Conservation (phyloP, 805 yeast genomes). For the Ogataea nonfermentans region DNA sequence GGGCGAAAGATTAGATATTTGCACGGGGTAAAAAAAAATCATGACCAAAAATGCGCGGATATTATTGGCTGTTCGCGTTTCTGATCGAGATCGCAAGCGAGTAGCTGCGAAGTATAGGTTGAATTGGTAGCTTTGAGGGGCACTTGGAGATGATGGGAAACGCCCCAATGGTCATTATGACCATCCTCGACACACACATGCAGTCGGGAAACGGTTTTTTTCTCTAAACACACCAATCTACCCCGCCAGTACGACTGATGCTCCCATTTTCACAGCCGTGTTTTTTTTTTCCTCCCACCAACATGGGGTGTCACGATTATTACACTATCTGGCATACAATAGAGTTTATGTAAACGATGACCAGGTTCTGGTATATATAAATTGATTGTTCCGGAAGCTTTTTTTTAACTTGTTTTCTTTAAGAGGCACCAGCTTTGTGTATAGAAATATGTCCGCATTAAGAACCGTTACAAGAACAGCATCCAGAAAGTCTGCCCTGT, state of each 20-base stretch:
- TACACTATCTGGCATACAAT: slow-evolving; percentile 11
- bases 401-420: slow-evolving; percentile 7
- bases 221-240: neutral
- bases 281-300: slow-evolving; percentile 9
- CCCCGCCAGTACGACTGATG: neutral
- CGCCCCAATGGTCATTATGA: no score
- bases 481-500: slow-evolving; percentile 23
- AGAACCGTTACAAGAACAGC: slow-evolving; percentile 33
- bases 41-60: slow-evolving; percentile 19
- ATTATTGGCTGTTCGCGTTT: slow-evolving; percentile 13
- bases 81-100: slow-evolving; percentile 17
- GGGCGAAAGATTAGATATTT: slow-evolving; percentile 11
- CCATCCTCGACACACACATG: no score
- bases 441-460: slow-evolving; percentile 23
- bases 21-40: slow-evolving; percentile 15
- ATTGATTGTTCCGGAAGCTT: slow-evolving; percentile 8
- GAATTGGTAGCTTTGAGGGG: neutral
- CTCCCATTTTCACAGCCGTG: slow-evolving; percentile 8
- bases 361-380: slow-evolving; percentile 10
- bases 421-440: slow-evolving; percentile 6
- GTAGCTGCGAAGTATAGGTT: slow-evolving; percentile 12
- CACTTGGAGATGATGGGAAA: neutral
- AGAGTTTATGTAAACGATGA: slow-evolving; percentile 12
- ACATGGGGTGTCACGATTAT: slow-evolving; percentile 13
- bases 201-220: neutral